phyloP scores from a whole-genome alignment of 2,329 filamentous ascomycete genomes.

The Verticillium zaregamsianum region DNA sequence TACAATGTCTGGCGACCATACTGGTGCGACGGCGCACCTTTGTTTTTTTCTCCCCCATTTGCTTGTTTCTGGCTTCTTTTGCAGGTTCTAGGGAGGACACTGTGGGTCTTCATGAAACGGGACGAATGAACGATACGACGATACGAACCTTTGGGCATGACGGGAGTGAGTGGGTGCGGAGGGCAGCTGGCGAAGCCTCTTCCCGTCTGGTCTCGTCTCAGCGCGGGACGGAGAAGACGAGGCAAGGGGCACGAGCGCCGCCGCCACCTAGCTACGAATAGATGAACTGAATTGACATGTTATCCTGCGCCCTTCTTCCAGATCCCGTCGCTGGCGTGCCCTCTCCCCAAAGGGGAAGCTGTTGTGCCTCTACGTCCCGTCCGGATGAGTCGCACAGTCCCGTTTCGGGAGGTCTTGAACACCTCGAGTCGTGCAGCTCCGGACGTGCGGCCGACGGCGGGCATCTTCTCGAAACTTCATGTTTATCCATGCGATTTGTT shows the following conservation, averaged over 20 bases:
- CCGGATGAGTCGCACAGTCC: neutral
- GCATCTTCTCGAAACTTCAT: neutral
- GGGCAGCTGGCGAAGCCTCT: neutral
- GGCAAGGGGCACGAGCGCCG: neutral
- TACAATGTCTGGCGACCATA: neutral
- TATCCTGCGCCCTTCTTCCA: neutral
- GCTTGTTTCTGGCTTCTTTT: slow-evolving; percentile 7
- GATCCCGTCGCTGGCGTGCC: neutral
- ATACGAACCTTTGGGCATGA: neutral
- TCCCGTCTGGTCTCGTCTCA: neutral
- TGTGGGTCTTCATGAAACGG: neutral
- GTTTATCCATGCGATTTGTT: neutral
- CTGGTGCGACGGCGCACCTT: neutral
- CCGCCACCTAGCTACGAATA: neutral
- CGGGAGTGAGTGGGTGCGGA: neutral
- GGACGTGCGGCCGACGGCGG: neutral
- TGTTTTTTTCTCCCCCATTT: slow-evolving; percentile 4
- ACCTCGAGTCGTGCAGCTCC: neutral
- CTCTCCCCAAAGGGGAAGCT: neutral
- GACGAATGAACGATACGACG: neutral
- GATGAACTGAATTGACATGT: neutral
- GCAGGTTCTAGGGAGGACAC: neutral
- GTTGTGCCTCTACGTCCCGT: neutral
- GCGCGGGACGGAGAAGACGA: neutral
- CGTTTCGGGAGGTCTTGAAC: neutral